Evolutionary conservation across 768 basidiomycete species (phyloP).

Genomic region (Psilocybe azurescens): DNA sequence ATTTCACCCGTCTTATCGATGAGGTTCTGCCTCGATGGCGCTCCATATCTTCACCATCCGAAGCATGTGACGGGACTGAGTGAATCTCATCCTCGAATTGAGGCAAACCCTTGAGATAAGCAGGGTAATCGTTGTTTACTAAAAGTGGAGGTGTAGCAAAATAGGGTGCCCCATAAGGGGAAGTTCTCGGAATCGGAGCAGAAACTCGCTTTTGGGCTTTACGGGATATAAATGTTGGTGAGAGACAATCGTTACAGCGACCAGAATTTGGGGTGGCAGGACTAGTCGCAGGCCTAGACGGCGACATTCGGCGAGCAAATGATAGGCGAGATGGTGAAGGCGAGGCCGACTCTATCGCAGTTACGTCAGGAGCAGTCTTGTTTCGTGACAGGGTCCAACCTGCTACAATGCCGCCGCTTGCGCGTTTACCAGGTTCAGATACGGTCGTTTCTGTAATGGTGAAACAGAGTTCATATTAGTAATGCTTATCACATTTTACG

Average conservation of each 20-base stretch:
- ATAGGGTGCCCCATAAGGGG: constrained; percentile 50
- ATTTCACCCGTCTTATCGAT: constrained; percentile 24
- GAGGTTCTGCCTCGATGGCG: constrained; percentile 23
- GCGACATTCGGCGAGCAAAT: constrained; percentile 26
- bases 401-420: constrained; percentile 26
- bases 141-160: constrained; percentile 45
- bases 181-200: constrained; percentile 41
- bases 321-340: constrained; percentile 27
- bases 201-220: constrained; percentile 36
- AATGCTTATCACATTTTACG: constrained; percentile 5
- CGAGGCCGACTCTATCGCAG: constrained; percentile 13
- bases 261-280: constrained; percentile 17
- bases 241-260: constrained; percentile 23
- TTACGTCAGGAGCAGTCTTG: constrained; percentile 24
- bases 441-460: constrained; percentile 18
- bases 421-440: constrained; percentile 25
- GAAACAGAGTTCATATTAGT: constrained; percentile 7
- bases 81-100: constrained; percentile 32
- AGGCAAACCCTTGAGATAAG: constrained; percentile 29
- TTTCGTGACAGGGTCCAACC: constrained; percentile 24
- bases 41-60: constrained; percentile 21
- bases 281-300: constrained; percentile 18
- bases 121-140: constrained; percentile 26
- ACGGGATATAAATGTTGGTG: constrained; percentile 30
- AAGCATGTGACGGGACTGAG: constrained; percentile 12